Base-by-base conservation (phyloP, 2,329 filamentous ascomycete species). In the Paradendryphiella salina region DNA sequence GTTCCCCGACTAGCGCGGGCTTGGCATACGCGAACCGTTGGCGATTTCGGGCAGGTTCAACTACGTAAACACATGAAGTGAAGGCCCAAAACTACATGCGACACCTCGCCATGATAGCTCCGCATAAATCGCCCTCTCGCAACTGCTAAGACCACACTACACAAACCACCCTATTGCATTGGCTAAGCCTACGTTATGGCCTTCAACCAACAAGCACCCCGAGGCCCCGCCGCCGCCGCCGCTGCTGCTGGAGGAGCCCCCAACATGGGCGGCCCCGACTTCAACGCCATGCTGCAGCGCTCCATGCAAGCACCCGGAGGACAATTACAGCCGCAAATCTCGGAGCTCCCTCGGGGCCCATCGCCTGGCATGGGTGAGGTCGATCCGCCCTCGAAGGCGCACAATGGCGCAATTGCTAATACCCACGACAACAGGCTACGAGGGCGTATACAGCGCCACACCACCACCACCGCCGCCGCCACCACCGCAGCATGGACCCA, bases 401-500 rank as follows among this genome's bases (percentile, higher is more conserved):
- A 39, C 28, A 23, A 45, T 32, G 36, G 51, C 52, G 39, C 26
- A 39, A 32, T 49, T 9, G 42, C 60, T 70, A 45, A 67, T 41
- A 47, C 48, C 49, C 29, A 44, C 39, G 18, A n/a, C 39, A 4
- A 9, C 57, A 72, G 69, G 67, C 33, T 72, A 72, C 46, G 60
- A 66, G 56, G 69, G 67, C 37, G 69, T 72, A 38, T 72, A 70
- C 56, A 64, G 64, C 50, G 65, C 69, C 40, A 74, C 75, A 29
- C 71, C 71, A 37, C 73, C 77, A 4, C 73, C 77, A 4, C 82
- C 84, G 57, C 29, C 13, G 15, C 37, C 29, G n/a, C 37, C 29
- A 15, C 37, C 29, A 40, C 37, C 23, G 33, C 88, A 90, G 75
- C 56, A 62, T 34, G 54, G 60, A 8, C 65, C 61, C 15, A 65